Evolutionary conservation across 139 green algal genomes (phyloP).

Genomic region (Asterochloris sp.): DNA sequence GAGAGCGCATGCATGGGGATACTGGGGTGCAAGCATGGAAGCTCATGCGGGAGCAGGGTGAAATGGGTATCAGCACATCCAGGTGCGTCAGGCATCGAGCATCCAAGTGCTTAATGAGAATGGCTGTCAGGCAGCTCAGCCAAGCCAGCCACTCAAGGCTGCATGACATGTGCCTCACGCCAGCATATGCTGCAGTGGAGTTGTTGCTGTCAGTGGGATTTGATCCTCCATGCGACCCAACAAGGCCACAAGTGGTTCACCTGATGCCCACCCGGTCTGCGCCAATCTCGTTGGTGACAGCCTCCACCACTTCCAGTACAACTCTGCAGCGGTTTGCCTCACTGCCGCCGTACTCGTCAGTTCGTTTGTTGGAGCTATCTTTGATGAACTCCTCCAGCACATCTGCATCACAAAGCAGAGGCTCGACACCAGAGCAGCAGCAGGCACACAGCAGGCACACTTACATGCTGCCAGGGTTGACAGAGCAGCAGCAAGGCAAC

Average conservation of each 20-base stretch:
- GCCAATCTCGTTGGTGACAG: constrained; percentile 14
- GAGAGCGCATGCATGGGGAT: background rate
- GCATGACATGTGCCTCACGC: too few relatives aligned
- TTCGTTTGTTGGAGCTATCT: constrained; percentile 53
- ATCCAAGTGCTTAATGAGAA: too few relatives aligned
- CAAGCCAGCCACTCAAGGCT: too few relatives aligned
- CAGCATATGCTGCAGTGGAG: background rate
- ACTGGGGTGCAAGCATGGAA: background rate
- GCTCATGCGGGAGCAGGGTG: background rate
- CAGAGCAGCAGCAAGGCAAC: background rate
- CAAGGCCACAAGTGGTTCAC: background rate
- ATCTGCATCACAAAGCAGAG: constrained; percentile 27
- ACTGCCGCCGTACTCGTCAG: constrained; percentile 47
- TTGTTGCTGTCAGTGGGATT: background rate
- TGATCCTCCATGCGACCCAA: background rate
- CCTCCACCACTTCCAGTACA: background rate
- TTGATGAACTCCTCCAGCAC: constrained; percentile 71
- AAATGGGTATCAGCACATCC: background rate
- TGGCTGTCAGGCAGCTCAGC: too few relatives aligned
- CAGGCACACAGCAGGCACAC: background rate
- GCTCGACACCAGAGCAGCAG: background rate
- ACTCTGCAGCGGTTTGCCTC: constrained; percentile 50
- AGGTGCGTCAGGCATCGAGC: too few relatives aligned
- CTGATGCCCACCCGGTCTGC: constrained; percentile 14
- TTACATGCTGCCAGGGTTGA: background rate